phyloP scores from a whole-genome alignment of 202 grass and related monocot species.

The Bolboschoenoplectus hybrid region DNA sequence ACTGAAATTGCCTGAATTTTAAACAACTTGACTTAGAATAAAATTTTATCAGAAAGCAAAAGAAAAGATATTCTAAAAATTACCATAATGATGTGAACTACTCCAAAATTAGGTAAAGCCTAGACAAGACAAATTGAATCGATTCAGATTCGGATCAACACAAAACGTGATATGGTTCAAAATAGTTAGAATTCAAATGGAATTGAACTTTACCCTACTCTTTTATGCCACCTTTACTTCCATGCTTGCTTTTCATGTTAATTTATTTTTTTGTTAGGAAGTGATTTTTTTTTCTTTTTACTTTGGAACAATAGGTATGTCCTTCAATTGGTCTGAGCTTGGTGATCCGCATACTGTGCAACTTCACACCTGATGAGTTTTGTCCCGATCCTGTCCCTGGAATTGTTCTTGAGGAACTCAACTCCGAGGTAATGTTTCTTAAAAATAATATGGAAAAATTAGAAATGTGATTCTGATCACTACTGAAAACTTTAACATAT shows the following conservation, averaged over 20 bases:
- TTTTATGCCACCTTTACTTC: neutral
- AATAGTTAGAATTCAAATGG: neutral
- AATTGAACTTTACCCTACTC: neutral
- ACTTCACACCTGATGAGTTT: constrained; percentile 85
- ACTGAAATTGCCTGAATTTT: neutral
- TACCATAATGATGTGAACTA: neutral
- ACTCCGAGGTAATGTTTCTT: constrained; percentile 55
- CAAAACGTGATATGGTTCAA: neutral
- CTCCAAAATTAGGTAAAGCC: constrained; percentile 11
- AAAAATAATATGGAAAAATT: neutral
- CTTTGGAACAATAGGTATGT: constrained; percentile 59
- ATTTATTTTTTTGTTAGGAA: constrained; percentile 19
- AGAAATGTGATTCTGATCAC: neutral
- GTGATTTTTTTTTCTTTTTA: neutral
- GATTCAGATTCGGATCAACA: neutral
- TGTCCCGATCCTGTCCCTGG: constrained; percentile 83
- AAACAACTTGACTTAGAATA: neutral
- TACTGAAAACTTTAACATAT: neutral
- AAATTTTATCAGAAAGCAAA: neutral
- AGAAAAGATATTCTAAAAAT: neutral
- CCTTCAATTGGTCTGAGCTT: constrained; percentile 68
- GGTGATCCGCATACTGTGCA: constrained; percentile 72
- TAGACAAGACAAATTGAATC: neutral
- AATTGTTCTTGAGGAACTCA: constrained; percentile 71
- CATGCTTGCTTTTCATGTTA: neutral